Evolutionary conservation across 2,329 filamentous ascomycete species (phyloP), one percentile per base, ranked within the genome.

Genomic region (Elsinoe perseae): DNA sequence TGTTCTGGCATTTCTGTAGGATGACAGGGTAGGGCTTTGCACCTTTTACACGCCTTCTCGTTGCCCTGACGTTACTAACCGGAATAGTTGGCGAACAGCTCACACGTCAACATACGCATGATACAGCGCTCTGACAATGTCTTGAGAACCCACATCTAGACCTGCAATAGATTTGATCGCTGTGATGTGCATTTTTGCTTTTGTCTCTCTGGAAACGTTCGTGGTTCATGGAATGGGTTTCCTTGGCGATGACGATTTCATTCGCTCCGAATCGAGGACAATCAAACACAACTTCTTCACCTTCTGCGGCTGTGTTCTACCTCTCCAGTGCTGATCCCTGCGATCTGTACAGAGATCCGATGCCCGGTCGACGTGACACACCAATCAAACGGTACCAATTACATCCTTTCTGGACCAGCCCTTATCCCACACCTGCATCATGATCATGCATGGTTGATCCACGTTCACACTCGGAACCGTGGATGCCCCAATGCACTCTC

Each of bases 191-290:
- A 48, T 36, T 16, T 34, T 20, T 9, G 43, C 20, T 36, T 52
- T 21, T 21, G 30, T 52, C 25, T 34, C 8, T 36, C 30, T 52
- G 8, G 28, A 20, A 36, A 20, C 6, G 42, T 46, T 48, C 43
- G 48, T 36, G 48, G 30, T 52, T 23, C 28, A 21, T 36, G 48
- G n/a, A 34, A n/a, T 36, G 28, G 18, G 18, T 52, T 16, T 1
- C 27, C 48, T 52, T 52, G 48, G 48, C 48, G 48, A 52, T 52
- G 48, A 52, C 48, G 48, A 28, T 52, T 25, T 23, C 28, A n/a
- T n/a, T 52, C 30, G 21, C 10, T 38, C 7, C 8, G 18, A 18
- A 52, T 52, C 48, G 48, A 21, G 16, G 32, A 52, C 30, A 16
- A 30, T 36, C 48, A 34, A 25, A 52, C 18, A 52, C 48, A 34